These are phyloP conservation scores for bread wheat (Triticum aestivum) DNA, from an alignment of 176 grass and related monocot genomes.

Conservation along the genomic window DNA sequence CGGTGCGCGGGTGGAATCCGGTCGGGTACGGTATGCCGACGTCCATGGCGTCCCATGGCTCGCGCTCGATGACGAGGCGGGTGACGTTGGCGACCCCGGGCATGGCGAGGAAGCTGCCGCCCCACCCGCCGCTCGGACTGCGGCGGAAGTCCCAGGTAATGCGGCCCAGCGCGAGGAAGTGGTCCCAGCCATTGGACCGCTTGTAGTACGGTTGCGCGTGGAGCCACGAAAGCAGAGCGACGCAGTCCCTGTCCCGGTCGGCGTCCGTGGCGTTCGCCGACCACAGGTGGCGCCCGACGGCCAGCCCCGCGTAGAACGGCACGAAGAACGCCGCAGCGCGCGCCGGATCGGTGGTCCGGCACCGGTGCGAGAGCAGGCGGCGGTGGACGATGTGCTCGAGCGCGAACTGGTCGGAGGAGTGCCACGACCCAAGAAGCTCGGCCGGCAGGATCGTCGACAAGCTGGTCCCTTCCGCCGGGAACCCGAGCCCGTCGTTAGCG, in stretches of 20 bases:
- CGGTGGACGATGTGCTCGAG: constrained; percentile 77
- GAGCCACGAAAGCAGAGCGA: constrained; percentile 62
- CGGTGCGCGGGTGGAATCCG: constrained; percentile 70
- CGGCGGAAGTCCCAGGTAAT: constrained; percentile 97
- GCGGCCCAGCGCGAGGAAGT: constrained; percentile 82
- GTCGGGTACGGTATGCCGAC: constrained; percentile 90
- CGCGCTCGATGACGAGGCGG: constrained; percentile 86
- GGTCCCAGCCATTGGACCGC: constrained; percentile 65
- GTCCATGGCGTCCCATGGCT: constrained; percentile 80
- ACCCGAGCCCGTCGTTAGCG: constrained; percentile 65
- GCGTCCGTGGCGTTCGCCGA: constrained; percentile 41
- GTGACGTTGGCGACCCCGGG: constrained; percentile 70
- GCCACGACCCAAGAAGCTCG: constrained; percentile 59
- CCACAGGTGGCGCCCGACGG: constrained; percentile 75
- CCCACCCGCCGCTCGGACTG: constrained; percentile 45
- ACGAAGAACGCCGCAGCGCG: constrained; percentile 72
- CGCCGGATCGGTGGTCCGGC: constrained; percentile 54
- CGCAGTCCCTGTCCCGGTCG: constrained; percentile 69
- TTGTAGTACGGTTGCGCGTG: constrained; percentile 48
- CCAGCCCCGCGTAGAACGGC: constrained; percentile 83
- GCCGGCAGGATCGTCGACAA: constrained; percentile 45
- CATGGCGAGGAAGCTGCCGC: constrained; percentile 83
- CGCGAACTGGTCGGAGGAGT: constrained; percentile 82
- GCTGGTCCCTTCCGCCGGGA: constrained; percentile 38
- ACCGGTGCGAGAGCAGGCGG: constrained; percentile 69